Evolutionary conservation across 306 rosid genomes (phyloP), one percentile per base, ranked within the genome.

Genomic region (Acacia crassicarpa): DNA sequence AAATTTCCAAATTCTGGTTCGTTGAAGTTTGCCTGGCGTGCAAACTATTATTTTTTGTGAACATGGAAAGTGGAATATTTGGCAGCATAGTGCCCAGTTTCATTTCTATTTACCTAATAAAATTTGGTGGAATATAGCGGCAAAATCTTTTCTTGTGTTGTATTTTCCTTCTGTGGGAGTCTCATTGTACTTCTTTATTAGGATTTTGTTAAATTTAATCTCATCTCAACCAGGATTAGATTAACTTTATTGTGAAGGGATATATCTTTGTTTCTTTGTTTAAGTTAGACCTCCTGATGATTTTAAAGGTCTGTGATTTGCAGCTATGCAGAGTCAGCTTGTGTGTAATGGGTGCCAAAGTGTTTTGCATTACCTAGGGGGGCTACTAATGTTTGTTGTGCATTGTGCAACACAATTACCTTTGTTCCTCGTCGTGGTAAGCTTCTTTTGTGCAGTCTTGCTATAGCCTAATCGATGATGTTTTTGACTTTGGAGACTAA

Each of bases 281-380:
- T 40, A 22, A 48, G 67, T 54, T n/a, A 11, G 32, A 35, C n/a
- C 67, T 54, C 35, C 17, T 35, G 78, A 17, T 54, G 67, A 54
- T 12, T 59, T 22, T 67, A 16, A 67, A 67, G 79, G 48, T 66
- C 19, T 83, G 80, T 78, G 38, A 80, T 35, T 38, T 6, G 23
- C 68, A 95, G 99, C 76, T 78, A 96, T 96, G 99, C 99, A 93
- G 94, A 94, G 92, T 85, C 99, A 93, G 89, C 86, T 96, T 81
- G 94, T 93, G 84, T 96, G 99, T 86, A 90, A 78, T 77, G 98
- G 99, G 76, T 96, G 98, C 84, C 89, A 98, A 89, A 96, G 88
- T 86, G 74, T 88, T 59, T 90, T 96, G 86, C 97, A 93, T 63
- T 96, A 93, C 83, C 98, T 97, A 32, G 89, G 97, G 87, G 97